phyloP scores from a whole-genome alignment of 768 basidiomycete genomes.

The Trametes coccinea region DNA sequence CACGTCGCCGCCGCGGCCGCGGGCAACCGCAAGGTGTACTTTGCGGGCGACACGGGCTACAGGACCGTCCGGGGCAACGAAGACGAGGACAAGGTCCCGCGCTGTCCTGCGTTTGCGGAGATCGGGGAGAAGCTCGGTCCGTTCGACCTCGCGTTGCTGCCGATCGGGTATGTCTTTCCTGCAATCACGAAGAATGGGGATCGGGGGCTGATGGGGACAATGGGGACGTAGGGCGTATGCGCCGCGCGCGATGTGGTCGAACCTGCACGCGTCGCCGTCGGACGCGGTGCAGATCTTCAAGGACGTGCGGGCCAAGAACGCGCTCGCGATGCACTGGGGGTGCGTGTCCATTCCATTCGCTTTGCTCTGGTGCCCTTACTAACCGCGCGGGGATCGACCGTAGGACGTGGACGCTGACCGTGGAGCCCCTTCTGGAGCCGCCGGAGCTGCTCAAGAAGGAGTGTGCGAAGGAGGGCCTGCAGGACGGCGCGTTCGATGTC shows the following conservation, averaged over 20 bases:
- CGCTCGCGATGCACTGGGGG: slow-evolving; percentile 75
- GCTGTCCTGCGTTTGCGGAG: slow-evolving; percentile 73
- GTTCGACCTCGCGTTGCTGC: slow-evolving; percentile 70
- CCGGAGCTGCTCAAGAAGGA: slow-evolving; percentile 54
- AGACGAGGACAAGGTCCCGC: slow-evolving; percentile 50
- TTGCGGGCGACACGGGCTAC: slow-evolving; percentile 73
- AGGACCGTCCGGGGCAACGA: slow-evolving; percentile 47
- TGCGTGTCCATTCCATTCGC: slow-evolving; percentile 29
- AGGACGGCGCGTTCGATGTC: slow-evolving; percentile 53
- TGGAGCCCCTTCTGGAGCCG: slow-evolving; percentile 61
- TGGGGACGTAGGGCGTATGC: slow-evolving; percentile 50
- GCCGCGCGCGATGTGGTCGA: slow-evolving; percentile 55
- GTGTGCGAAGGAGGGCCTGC: slow-evolving; percentile 50
- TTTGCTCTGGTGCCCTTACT: background rate
- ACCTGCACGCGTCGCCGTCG: slow-evolving; percentile 65
- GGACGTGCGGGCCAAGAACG: slow-evolving; percentile 59
- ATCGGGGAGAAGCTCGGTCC: slow-evolving; percentile 64
- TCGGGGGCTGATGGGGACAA: background rate
- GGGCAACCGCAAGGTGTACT: slow-evolving; percentile 49
- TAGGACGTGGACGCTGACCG: slow-evolving; percentile 55
- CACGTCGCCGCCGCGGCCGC: slow-evolving; percentile 40
- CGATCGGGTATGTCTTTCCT: slow-evolving; percentile 52
- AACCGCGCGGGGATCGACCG: background rate
- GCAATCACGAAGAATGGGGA: background rate
- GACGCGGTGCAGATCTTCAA: slow-evolving; percentile 69